Evolutionary conservation across 106 monocot genomes (phyloP), one percentile per base, ranked within the genome.

Genomic region (Platanthera zijinensis): DNA sequence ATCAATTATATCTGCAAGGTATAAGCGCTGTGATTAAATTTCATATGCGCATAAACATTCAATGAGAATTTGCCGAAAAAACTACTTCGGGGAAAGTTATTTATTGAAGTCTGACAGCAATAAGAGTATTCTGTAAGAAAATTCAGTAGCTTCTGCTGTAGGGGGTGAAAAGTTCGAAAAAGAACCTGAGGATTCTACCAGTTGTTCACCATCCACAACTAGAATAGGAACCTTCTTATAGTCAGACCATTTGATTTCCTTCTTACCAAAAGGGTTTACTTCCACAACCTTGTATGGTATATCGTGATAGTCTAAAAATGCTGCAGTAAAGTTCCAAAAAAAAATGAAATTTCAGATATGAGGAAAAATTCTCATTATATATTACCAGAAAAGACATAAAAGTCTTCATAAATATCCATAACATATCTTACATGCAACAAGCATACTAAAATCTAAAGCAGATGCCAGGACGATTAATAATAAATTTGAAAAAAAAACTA

Each of bases 181-280:
- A 47, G 30, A 72, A 97, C 96, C 96, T 89, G 93, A 90, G 54
- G 96, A 97, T 25, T 97, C 86, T 71, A 83, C 62, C 56, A 97
- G 57, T 62, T 87, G 89, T 81, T 97, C 89, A 18, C 93, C 91
- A 83, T 93, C 91, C 46, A 97, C 91, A 50, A 89, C 87, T 57
- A 97, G 77, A 57, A 97, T 97, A 7, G 96, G 96, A 45, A 97
- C 96, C 78, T 97, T 97, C 80, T 91, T 87, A 72, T 97, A 93
- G 52, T 97, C 91, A 69, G 96, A 97, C 93, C 93, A 97, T 76
- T 97, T 97, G 74, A 97, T 89, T 74, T 97, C 96, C 86, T 89
- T 93, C 76, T 97, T 97, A 30, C 93, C 90, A 21, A 97, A 66
- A 62, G 96, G 96, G 77, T 97, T 91, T 22, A 97, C 96, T 76